phyloP scores from a whole-genome alignment of 2,329 filamentous ascomycete genomes.

The Xylaria digitata region DNA sequence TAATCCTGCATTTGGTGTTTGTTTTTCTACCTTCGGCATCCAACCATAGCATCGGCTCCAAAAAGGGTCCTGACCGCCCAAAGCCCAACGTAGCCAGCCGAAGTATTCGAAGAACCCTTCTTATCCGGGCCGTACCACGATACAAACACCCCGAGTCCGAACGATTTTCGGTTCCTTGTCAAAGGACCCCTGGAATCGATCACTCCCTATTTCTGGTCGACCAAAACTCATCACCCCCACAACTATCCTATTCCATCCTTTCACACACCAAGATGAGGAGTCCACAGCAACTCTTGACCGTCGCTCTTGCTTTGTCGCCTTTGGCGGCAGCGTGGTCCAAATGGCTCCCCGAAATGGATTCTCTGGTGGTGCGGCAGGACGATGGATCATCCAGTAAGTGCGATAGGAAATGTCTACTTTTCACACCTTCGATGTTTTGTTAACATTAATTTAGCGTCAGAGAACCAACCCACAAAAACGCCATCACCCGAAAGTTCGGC shows the following conservation, averaged over 20 bases:
- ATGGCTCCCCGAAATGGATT: conserved; percentile 65
- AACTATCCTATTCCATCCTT: conserved; percentile 42
- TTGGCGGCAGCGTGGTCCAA: conserved; percentile 67
- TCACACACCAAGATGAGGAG: conserved; percentile 60
- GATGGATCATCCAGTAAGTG: conserved; percentile 47
- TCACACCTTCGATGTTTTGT: background rate
- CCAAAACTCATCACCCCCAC: conserved; percentile 18
- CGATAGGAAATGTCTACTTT: background rate
- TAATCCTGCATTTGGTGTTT: conserved; percentile 38
- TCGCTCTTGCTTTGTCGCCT: conserved; percentile 64
- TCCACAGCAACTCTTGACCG: conserved; percentile 59
- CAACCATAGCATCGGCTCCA: conserved; percentile 36
- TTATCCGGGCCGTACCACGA: conserved; percentile 16
- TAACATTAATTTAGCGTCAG: conserved; percentile 20
- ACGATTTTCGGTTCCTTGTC: conserved; percentile 26
- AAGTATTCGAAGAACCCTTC: conserved; percentile 23
- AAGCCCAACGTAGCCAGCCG: conserved; percentile 19
- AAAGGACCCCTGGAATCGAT: conserved; percentile 29
- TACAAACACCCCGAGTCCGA: conserved; percentile 3
- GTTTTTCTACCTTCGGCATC: conserved; percentile 39
- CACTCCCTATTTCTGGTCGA: conserved; percentile 33
- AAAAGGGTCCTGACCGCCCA: conserved; percentile 22
- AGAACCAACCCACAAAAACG: conserved; percentile 25
- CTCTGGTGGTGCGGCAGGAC: conserved; percentile 64
- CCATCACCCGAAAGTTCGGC: conserved; percentile 22